These are phyloP conservation scores for Fusarium bulbicola DNA, from an alignment of 2,329 filamentous ascomycete species.

Conservation along the genomic window DNA sequence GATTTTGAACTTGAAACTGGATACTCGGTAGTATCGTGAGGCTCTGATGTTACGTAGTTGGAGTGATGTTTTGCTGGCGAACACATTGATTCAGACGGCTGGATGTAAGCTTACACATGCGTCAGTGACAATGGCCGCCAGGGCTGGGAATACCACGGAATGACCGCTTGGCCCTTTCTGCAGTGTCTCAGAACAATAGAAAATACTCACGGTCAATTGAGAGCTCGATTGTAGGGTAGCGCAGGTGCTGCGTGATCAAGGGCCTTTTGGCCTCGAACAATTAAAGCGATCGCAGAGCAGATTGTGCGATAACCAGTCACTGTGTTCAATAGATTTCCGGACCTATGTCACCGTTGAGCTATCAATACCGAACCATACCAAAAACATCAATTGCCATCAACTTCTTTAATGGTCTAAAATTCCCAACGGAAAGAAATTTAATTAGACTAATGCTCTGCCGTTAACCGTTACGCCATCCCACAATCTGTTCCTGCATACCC, in stretches of 20 bases:
- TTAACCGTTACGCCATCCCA: conserved; percentile 7
- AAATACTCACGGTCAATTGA: no score
- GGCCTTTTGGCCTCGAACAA: neutral
- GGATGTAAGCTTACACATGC: conserved; percentile 26
- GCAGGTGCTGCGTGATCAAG: neutral
- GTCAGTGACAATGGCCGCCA: neutral
- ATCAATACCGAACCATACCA: no score
- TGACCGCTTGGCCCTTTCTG: neutral
- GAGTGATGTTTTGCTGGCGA: neutral
- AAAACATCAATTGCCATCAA: neutral
- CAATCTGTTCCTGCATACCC: neutral
- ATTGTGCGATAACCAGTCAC: neutral
- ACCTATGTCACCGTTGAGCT: neutral
- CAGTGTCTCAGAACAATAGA: accelerated
- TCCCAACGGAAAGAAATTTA: accelerated
- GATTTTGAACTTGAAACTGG: accelerated
- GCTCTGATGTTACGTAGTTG: neutral
- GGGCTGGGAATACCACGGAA: conserved; percentile 2
- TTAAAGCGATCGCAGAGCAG: neutral
- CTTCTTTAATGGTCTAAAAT: no score
- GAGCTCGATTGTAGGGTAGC: neutral
- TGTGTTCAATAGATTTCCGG: neutral
- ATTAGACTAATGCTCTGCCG: neutral
- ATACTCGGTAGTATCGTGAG: neutral
- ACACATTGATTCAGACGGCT: conserved; percentile 11